A percentile compares a stretch with the other conserved stretches of the same genome.
These are phyloP conservation scores for Pseudocercospora vitis DNA, from an alignment of 2,329 filamentous ascomycete species.

Conservation along the genomic window DNA sequence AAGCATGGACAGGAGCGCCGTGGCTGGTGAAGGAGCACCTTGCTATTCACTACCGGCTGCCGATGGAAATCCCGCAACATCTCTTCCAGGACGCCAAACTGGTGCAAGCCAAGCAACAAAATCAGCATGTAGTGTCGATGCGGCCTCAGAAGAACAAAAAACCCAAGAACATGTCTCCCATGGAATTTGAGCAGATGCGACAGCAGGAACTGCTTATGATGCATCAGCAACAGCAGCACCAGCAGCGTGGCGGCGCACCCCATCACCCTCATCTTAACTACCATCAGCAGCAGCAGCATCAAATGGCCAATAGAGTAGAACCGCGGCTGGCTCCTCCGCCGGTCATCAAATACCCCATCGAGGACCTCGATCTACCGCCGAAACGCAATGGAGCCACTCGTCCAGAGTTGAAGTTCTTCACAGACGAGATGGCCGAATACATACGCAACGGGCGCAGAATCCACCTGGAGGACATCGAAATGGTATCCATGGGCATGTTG, in stretches of 20 bases:
- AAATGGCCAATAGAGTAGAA: conserved; percentile 18
- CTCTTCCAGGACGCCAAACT: conserved; percentile 75
- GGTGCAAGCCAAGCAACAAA: conserved; percentile 27
- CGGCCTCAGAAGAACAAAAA: conserved; percentile 29
- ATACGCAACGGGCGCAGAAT: conserved; percentile 42
- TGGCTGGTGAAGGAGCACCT: conserved; percentile 91
- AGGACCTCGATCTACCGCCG: conserved; percentile 80
- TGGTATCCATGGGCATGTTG: conserved; percentile 80
- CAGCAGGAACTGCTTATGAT: conserved; percentile 23
- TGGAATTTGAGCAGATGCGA: conserved; percentile 28
- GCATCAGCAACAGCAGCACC: conserved; percentile 29
- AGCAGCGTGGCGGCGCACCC: conserved; percentile 44
- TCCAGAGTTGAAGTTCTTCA: conserved; percentile 76
- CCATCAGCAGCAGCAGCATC: conserved; percentile 23
- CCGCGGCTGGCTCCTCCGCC: conserved; percentile 63
- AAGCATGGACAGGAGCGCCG: conserved; percentile 92
- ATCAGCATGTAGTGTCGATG: conserved; percentile 31
- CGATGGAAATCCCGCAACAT: conserved; percentile 80
- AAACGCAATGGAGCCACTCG: conserved; percentile 63
- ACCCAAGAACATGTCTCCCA: conserved; percentile 23
- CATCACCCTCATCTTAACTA: conserved; percentile 40
- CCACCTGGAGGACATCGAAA: conserved; percentile 60
- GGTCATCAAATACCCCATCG: conserved; percentile 89
- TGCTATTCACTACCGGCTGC: conserved; percentile 80
- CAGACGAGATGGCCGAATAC: conserved; percentile 47